Conservation (phyloP, 1,284 basidiomycete species). For the Apiotrichum domesticum region DNA sequence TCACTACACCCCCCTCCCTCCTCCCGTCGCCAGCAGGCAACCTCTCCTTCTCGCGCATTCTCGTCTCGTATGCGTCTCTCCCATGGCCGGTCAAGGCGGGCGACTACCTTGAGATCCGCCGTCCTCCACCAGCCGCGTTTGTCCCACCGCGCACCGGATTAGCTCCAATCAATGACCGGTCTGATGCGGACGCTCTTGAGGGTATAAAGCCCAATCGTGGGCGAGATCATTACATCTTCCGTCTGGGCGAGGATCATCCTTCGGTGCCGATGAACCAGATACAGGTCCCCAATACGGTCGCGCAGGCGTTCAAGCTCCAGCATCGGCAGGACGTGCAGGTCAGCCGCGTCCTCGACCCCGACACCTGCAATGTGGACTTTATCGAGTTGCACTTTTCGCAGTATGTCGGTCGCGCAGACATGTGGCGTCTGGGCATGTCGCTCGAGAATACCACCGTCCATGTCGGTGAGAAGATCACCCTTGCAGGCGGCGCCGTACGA, state of each 20-base stretch:
- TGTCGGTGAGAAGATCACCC: conserved; percentile 56
- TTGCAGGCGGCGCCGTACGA: conserved; percentile 58
- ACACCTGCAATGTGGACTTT: conserved; percentile 64
- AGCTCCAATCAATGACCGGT: background rate
- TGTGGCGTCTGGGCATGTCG: conserved; percentile 77
- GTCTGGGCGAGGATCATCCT: conserved; percentile 33
- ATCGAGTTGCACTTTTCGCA: conserved; percentile 88
- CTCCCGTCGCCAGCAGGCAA: conserved; percentile 6
- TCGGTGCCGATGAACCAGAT: conserved; percentile 36
- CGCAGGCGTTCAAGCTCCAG: conserved; percentile 41
- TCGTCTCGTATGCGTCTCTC: conserved; percentile 30
- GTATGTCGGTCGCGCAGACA: conserved; percentile 84
- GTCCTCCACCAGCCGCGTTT: background rate
- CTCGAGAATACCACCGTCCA: conserved; percentile 53
- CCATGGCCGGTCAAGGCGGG: conserved; percentile 34
- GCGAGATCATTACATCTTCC: conserved; percentile 40
- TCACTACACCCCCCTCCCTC: background rate
- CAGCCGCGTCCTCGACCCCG: conserved; percentile 46
- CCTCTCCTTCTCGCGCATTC: conserved; percentile 25
- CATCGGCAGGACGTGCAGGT: conserved; percentile 45
- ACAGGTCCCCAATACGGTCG: conserved; percentile 39
- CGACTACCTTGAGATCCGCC: conserved; percentile 41
- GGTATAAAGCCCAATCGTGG: conserved; percentile 28
- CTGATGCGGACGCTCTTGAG: conserved; percentile 31
- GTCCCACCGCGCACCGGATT: background rate